Evolutionary conservation across 345 rosid genomes (phyloP).

Genomic region (Populus euphratica): DNA sequence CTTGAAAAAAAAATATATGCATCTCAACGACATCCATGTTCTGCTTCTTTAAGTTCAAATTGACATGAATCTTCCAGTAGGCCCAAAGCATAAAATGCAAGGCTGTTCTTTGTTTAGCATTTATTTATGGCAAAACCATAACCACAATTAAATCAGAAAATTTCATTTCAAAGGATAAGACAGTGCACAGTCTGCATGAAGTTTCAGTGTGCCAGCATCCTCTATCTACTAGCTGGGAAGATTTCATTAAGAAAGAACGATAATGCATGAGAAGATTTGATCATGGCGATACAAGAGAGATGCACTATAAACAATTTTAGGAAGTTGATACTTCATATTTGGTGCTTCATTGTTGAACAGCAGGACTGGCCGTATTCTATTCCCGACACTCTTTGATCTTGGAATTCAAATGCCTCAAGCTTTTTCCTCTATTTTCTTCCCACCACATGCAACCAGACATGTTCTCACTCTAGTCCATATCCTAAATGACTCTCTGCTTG

Average conservation of each 20-base stretch:
- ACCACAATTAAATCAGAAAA: too few species aligned
- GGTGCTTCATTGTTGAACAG: neutral
- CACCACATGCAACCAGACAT: neutral
- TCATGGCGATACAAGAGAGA: neutral
- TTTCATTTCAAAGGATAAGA: neutral
- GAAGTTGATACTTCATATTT: neutral
- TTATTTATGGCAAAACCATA: too few species aligned
- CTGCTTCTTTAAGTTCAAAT: neutral
- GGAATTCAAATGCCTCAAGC: neutral
- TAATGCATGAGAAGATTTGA: neutral
- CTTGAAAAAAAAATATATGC: neutral
- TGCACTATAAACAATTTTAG: neutral
- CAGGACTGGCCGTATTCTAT: neutral
- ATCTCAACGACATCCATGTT: neutral
- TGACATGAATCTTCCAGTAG: neutral
- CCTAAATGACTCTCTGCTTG: neutral
- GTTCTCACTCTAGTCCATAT: neutral
- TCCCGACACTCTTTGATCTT: neutral
- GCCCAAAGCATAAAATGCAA: neutral
- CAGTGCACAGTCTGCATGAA: neutral
- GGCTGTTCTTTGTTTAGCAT: neutral
- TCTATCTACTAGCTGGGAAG: neutral
- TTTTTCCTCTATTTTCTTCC: neutral
- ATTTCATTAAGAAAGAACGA: neutral
- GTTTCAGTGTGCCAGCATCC: neutral